A percentile compares a stretch with the other conserved stretches of the same genome.
These are phyloP conservation scores for Colletotrichum navitas DNA, from an alignment of 2,329 filamentous ascomycete genomes.

Conservation along the genomic window DNA sequence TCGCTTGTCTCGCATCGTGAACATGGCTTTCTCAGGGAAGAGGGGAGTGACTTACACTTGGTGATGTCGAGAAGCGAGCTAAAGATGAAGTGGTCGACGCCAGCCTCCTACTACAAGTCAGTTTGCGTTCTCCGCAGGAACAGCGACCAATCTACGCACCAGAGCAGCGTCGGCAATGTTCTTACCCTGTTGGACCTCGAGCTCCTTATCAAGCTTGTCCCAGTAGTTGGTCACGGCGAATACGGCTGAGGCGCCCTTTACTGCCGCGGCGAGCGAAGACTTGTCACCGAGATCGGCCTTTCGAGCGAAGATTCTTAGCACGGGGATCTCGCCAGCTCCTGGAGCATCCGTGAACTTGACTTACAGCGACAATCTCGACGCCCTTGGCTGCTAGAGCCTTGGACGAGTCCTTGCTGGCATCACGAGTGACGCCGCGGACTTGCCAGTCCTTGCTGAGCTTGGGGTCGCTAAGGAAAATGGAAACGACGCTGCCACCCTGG, in stretches of 20 bases:
- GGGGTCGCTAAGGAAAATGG: slow-evolving; percentile 54
- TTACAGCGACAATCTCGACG: slow-evolving; percentile 62
- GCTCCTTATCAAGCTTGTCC: slow-evolving; percentile 56
- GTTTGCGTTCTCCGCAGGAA: slow-evolving; percentile 45
- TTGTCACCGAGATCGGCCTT: slow-evolving; percentile 64
- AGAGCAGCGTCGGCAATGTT: slow-evolving; percentile 61
- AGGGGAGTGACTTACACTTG: slow-evolving; percentile 49
- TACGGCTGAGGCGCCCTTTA: slow-evolving; percentile 61
- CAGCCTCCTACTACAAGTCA: slow-evolving; percentile 46
- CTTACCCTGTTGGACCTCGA: slow-evolving; percentile 61
- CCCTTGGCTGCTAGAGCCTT: slow-evolving; percentile 59
- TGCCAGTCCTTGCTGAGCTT: slow-evolving; percentile 61
- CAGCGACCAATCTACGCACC: slow-evolving; percentile 46
- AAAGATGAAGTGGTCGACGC: slow-evolving; percentile 60
- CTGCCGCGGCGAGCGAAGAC: slow-evolving; percentile 56
- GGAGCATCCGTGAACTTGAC: slow-evolving; percentile 40
- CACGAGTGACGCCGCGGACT: slow-evolving; percentile 68
- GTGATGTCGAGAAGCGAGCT: slow-evolving; percentile 57
- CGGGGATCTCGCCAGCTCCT: background rate
- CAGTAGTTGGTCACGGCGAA: slow-evolving; percentile 67
- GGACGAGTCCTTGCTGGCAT: slow-evolving; percentile 57
- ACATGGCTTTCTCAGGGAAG: background rate
- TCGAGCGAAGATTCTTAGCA: slow-evolving; percentile 26
- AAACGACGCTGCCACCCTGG: slow-evolving; percentile 69
- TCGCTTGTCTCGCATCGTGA: background rate